These are phyloP conservation scores for Pilaira anomala DNA, from an alignment of 192 early-diverging fungal species.

Conservation along the genomic window DNA sequence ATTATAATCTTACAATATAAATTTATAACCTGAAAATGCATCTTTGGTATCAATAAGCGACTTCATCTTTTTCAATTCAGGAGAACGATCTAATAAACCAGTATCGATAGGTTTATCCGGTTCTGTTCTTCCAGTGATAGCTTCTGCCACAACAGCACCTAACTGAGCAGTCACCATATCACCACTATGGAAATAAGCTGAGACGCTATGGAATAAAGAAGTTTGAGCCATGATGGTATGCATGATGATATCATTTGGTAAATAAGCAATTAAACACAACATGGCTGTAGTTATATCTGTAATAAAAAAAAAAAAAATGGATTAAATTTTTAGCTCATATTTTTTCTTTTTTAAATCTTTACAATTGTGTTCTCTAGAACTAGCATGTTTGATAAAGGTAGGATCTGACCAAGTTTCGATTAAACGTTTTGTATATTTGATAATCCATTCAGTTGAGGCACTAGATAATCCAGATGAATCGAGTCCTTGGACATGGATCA, in stretches of 20 bases:
- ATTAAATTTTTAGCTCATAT: background rate
- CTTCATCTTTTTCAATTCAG: slow-evolving; percentile 1
- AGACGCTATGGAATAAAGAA: background rate
- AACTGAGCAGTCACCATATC: slow-evolving; percentile 10
- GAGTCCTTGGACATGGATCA: background rate
- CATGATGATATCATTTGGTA: background rate
- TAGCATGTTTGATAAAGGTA: slow-evolving; percentile 15
- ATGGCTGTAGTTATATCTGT: slow-evolving; percentile 16
- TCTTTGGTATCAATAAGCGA: background rate
- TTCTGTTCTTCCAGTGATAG: slow-evolving; percentile 3
- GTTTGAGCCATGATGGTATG: background rate
- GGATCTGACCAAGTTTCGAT: slow-evolving; percentile 10
- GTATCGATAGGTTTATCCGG: background rate
- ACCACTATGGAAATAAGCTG: slow-evolving; percentile 1
- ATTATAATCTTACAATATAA: background rate
- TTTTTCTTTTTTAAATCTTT: background rate
- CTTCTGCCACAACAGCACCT: slow-evolving; percentile 10
- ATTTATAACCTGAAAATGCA: background rate
- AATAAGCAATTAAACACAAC: background rate
- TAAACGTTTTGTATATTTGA: background rate
- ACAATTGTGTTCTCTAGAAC: slow-evolving; percentile 10
- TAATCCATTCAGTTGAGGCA: background rate
- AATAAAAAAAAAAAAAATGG: background rate
- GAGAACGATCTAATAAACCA: slow-evolving; percentile 10
- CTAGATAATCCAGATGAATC: background rate